Evolutionary conservation across 805 yeast genomes (phyloP), one percentile per base, ranked within the genome.

Genomic region (Wickerhamiella spandovensis): DNA sequence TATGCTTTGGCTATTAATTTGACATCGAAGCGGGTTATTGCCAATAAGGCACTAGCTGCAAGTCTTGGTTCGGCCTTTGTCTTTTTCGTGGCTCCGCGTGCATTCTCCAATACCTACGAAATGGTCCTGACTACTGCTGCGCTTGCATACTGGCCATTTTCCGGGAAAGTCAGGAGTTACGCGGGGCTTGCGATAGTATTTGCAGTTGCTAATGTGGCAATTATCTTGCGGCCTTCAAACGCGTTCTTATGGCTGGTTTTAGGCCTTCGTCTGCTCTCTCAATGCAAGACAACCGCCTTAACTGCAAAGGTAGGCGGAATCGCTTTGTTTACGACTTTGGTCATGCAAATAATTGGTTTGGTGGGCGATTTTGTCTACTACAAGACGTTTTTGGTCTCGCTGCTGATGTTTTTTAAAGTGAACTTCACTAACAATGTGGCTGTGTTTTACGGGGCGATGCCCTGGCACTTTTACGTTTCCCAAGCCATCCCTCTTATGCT

Each of bases 31-130:
- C 35, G 41, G 38, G 47, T 35, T 21, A 30, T 22, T 35, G 43
- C 35, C 22, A 53, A 37, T 24, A 53, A 68, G 43, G 70, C 79
- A 0, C 62, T 83, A 22, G 39, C 67, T 0, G 57, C 81, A 23
- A 78, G 87, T 24, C 55, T 86, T 2, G 58, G 70, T 1, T 82
- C 85, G 44, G 79, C 84, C 2, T 90, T 87, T 73, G 87, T 88
- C 62, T 86, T 90, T 82, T 86, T 75, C 65, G 72, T 81, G 42
- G 71, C 78, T 39, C 81, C 95, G 1, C 73, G 99, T 54, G 79
- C 95, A 1, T 92, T 92, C 61, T 78, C 94, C 48, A 92, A 90
- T 60, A 77, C 84, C 18, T 69, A 88, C 47, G 98, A 92, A 64
- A 74, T 82, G 74, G 71, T 75, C 1, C 61, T 88, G 49, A 84